Percentiles rank a stretch among this genome's conserved stretches.
phyloP scores from a whole-genome alignment of 208 protist genomes.

The Acanthamoeba triangularis region DNA sequence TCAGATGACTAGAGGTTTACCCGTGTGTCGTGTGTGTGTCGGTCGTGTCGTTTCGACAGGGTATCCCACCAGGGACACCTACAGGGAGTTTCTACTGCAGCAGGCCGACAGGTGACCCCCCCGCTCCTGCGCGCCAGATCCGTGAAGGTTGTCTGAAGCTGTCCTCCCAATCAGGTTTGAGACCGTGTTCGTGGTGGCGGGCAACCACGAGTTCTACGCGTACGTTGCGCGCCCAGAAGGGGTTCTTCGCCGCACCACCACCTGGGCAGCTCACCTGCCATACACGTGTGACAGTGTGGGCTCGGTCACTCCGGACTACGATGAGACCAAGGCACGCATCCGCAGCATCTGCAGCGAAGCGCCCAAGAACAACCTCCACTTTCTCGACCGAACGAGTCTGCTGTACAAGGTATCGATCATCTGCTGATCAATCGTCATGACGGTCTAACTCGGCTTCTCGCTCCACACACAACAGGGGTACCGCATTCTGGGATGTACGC shows the following conservation, averaged over 20 bases:
- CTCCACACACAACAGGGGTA: not conserved
- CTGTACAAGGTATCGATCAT: conserved; percentile 8
- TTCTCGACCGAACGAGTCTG: conserved; percentile 39
- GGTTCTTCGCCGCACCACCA: no score
- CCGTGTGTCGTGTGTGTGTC: not conserved
- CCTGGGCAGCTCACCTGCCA: no score
- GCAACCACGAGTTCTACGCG: conserved; percentile 77
- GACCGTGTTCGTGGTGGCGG: conserved; percentile 56
- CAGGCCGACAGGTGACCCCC: not conserved
- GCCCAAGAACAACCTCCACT: not conserved
- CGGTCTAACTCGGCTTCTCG: not conserved
- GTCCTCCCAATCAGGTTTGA: not conserved
- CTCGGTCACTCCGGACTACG: not conserved
- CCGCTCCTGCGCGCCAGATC: not conserved
- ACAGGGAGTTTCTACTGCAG: conserved; percentile 14
- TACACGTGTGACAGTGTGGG: not conserved
- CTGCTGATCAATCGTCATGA: not conserved
- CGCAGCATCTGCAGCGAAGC: conserved; percentile 16
- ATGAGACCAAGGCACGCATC: not conserved
- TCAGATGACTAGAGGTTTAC: not conserved
- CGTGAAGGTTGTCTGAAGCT: not conserved
- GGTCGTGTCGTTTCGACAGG: not conserved
- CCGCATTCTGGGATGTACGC: conserved; percentile 56
- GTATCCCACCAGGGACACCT: conserved; percentile 7
- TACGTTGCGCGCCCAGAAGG: not conserved